Conservation (phyloP, 2,329 filamentous ascomycete species). For the Aspergillus sp. region DNA sequence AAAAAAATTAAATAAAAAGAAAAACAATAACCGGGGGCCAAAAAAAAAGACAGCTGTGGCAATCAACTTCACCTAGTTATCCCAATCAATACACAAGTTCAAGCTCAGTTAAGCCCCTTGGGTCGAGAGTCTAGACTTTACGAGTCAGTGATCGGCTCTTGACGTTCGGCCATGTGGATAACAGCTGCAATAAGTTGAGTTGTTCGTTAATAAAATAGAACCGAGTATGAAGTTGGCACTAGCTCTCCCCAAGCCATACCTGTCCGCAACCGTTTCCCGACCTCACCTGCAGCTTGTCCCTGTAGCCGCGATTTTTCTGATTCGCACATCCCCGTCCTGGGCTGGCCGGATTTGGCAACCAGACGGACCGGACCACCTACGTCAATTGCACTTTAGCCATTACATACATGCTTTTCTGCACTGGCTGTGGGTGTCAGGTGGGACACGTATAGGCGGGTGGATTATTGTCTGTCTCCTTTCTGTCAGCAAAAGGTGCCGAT, state of each 20-base stretch:
- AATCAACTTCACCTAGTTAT: background rate
- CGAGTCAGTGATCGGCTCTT: slow-evolving; percentile 2
- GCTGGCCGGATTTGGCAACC: background rate
- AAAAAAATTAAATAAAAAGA: background rate
- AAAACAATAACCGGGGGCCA: too few species aligned
- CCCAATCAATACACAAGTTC: background rate
- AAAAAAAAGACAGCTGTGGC: too few species aligned
- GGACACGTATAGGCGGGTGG: background rate
- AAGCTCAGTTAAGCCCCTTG: background rate
- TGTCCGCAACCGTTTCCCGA: background rate
- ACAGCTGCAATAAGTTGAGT: slow-evolving; percentile 2
- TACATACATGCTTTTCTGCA: background rate
- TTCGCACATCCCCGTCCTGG: background rate
- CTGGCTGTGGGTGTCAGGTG: background rate
- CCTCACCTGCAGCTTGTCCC: background rate
- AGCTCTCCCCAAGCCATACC: background rate
- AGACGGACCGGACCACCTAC: background rate
- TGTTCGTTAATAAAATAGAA: background rate
- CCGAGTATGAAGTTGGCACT: background rate
- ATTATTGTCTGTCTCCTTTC: background rate
- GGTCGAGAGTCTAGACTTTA: background rate
- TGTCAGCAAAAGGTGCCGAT: background rate
- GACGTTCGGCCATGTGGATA: slow-evolving; percentile 4
- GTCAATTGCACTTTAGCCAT: background rate
- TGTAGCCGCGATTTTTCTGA: background rate